Conservation (phyloP, 148 eudicot species). For the Limonium bicolor region DNA sequence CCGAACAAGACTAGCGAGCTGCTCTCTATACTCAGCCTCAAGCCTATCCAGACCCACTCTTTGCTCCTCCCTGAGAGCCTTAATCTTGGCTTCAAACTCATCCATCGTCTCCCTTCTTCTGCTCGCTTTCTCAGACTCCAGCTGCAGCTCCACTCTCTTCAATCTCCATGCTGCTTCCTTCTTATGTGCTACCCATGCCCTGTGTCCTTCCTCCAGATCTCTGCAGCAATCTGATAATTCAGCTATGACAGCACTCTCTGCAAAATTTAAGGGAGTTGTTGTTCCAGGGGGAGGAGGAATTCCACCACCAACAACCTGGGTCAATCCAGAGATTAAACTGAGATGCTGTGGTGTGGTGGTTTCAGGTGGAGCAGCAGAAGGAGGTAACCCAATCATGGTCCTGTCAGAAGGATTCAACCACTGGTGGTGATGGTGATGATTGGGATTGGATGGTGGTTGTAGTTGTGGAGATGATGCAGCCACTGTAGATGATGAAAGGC, state of each 20-base stretch:
- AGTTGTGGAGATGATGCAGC: constrained; percentile 16
- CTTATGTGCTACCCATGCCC: constrained; percentile 56
- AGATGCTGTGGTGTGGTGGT: constrained; percentile 28
- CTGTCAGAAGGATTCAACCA: no score
- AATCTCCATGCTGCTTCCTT: constrained; percentile 90
- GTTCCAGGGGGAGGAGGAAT: not conserved
- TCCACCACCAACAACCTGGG: not conserved
- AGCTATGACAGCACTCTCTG: constrained; percentile 22
- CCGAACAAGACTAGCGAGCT: constrained; percentile 49
- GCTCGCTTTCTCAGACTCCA: constrained; percentile 61
- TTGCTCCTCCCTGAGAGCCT: constrained; percentile 63
- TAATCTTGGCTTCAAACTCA: constrained; percentile 58
- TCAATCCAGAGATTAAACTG: constrained; percentile 37
- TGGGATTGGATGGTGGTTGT: not conserved
- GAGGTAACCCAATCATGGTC: no score
- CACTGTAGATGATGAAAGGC: constrained; percentile 42
- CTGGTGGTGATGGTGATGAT: not conserved
- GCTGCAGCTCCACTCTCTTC: constrained; percentile 65
- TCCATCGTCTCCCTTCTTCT: constrained; percentile 58
- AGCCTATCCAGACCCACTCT: constrained; percentile 44
- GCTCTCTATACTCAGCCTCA: constrained; percentile 71
- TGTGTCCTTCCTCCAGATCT: constrained; percentile 76
- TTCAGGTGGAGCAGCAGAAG: no score
- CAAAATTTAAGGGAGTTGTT: not conserved
- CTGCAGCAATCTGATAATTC: constrained; percentile 56